Base-by-base conservation (phyloP, 2,329 filamentous ascomycete species). In the Trichoderma harzianum region DNA sequence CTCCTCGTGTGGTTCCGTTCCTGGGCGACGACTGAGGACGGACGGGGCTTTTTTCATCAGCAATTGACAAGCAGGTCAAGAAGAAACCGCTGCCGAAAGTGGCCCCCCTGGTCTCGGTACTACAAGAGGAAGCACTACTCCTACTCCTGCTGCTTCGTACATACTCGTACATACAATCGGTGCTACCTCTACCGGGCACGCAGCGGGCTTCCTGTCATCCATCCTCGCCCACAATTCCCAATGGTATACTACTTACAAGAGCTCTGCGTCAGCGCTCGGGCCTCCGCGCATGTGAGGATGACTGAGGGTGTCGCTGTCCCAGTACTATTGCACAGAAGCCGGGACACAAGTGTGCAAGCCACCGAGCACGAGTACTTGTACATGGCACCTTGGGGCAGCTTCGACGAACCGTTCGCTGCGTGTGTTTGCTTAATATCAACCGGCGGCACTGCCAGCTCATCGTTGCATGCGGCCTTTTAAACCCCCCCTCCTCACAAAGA, bases 381-480 rank as follows among this genome's bases (percentile, higher is more conserved):
- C 24, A 68, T 55, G 39, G 24, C 57, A 39, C 32, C 61, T 51
- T 10, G 66, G 36, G 24, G 36, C 47, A 36, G 39, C 58, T 65
- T 69, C 26, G 61, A 69, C 65, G 66, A 69, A 65, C 51, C 58
- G 61, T 55, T 65, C 60, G 60, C 66, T 58, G 61, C 30, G 71
- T 70, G 71, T 71, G 61, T 68, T 70, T 60, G 43, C 69, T 77
- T 77, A 71, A 75, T 75, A 80, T 82, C 78, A 80, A 87, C 86
- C 67, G 85, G 84, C 78, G 82, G 87, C 86, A 89, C 82, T 92
- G 90, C 89, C 91, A 92, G 88, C 90, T 90, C 91, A 92, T 92
- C 90, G 89, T 82, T 92, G 90, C 91, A 91, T 92, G 86, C 86
- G 84, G 82, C 81, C 67, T 82, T 82, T 79, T 81, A 81, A 80